Base-by-base conservation (phyloP, 1,284 basidiomycete genomes). In the Waitea zeae region DNA sequence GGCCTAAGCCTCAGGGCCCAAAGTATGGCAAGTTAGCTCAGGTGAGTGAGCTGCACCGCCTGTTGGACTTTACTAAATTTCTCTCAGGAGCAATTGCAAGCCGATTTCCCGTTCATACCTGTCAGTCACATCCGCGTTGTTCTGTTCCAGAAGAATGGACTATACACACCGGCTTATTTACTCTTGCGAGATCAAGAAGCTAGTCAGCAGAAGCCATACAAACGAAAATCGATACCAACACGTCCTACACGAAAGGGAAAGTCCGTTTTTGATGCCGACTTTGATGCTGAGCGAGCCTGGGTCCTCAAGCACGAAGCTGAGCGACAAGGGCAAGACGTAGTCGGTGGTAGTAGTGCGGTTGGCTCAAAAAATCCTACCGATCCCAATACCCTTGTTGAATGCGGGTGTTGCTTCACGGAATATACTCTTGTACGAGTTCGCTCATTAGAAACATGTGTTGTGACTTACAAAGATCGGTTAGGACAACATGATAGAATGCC, bases 401-500 rank as follows among this genome's bases (percentile, higher is more conserved):
- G 34, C 13, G 24, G 14, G 7, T 35, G 34, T 17, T 35, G 34
- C 17, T 35, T 35, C 27, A 13, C 34, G 20, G 19, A 20, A 4
- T 35, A 35, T 17, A 7, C 34, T 12, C 29, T 35, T 27, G 34
- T 35, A 29, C 5, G 34, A n/a, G 4, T 15, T 29, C 26, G 5
- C 3, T 6, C n/a, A 4, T 35, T 27, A 5, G 13, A 12, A 22
- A 12, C 6, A 17, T 33, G 7, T 17, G 31, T n/a, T 4, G 15
- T 14, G 31, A 32, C 19, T 5, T 19, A 4, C 6, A 13, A 4
- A 4, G 15, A 3, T 6, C n/a, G 5, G 14, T 12, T 45, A 88
- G 83, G 67, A 71, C 32, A 70, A 80, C 43, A 79, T 88, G 71
- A 62, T 82, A 2, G 81, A 89, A 52, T 90, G 88, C 44, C 71